Evolutionary conservation across 345 rosid genomes (phyloP).

Genomic region (Hibiscus tridactylites): DNA sequence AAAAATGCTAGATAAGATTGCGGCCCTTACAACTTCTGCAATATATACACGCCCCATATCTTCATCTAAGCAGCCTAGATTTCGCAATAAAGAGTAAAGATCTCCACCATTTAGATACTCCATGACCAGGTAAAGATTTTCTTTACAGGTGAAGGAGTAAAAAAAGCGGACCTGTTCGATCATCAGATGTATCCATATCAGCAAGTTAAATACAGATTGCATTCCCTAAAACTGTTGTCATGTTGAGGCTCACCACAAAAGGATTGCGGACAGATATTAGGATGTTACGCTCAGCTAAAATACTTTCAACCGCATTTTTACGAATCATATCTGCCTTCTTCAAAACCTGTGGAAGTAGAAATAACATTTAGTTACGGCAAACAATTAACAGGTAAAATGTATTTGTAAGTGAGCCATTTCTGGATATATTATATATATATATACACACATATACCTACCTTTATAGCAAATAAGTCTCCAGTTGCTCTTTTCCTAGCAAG

Average conservation of each 20-base stretch:
- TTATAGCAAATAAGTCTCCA: conserved; percentile 91
- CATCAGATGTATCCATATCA: conserved; percentile 25
- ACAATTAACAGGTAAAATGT: background rate
- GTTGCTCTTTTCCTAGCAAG: conserved; percentile 87
- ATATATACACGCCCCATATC: conserved; percentile 85
- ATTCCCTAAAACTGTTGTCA: conserved; percentile 7
- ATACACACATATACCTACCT: conserved; percentile 33
- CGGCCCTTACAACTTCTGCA: conserved; percentile 86
- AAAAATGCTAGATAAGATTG: conserved; percentile 9
- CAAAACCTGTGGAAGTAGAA: conserved; percentile 47
- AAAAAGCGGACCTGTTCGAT: conserved; percentile 82
- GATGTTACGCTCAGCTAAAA: conserved; percentile 89
- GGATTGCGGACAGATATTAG: conserved; percentile 90
- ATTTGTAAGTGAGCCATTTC: conserved; percentile 5
- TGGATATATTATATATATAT: background rate
- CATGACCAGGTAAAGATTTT: conserved; percentile 95
- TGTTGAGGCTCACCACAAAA: conserved; percentile 69
- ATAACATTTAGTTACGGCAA: background rate
- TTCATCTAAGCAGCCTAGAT: conserved; percentile 88
- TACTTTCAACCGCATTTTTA: conserved; percentile 96
- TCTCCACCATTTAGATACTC: conserved; percentile 98
- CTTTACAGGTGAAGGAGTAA: conserved; percentile 98
- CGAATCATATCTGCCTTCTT: conserved; percentile 96
- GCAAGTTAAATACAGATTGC: conserved; percentile 9
- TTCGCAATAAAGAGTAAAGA: conserved; percentile 80